Base-by-base conservation (phyloP, 345 rosid genomes). In the Salix purpurea region DNA sequence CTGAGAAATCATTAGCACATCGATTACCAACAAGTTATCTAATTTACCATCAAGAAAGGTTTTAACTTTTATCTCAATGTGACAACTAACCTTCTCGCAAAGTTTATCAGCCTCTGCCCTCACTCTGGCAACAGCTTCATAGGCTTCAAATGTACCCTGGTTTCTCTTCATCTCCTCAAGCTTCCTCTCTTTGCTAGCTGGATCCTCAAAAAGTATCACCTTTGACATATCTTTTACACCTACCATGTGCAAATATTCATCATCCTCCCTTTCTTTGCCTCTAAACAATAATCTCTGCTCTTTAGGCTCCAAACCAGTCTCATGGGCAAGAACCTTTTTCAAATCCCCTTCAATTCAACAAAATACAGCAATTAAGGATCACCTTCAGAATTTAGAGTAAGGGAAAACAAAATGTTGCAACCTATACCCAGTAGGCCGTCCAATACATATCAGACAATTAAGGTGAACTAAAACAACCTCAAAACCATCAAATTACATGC, bases 131-230 rank as follows among this genome's bases (percentile, higher is more conserved):
- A 87, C 79, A 15, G 83, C 80, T 78, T 83, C 87, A 36, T 70
- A 77, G 54, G 86, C 84, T 76, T 77, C 76, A 65, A 74, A 48
- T 32, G 78, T 56, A n/a, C 71, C 74, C 54, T 73, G 78, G 56
- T 87, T 82, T 69, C 74, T 79, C 62, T 74, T 79, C 83, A 86
- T 81, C 79, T 83, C 86, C 80, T 79, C 80, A 15, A 85, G 79
- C 75, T 87, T 87, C 81, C 83, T 82, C 85, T 84, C 90, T 77
- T 82, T 87, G 82, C 84, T 80, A n/a, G 88, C 90, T 21, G 90
- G 90, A 67, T 87, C 88, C 72, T 87, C 88, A 60, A 87, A 75
- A 11, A 87, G 79, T 39, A 87, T 56, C 40, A 87, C 83, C 81
- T 87, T 87, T 54, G 87, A 84, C 86, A 66, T 72, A 62, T 85